A percentile compares a stretch with the other conserved stretches of the same genome.
Evolutionary conservation across 495 filamentous ascomycete species (phyloP).

Genomic region (Margaritispora aquatica): DNA sequence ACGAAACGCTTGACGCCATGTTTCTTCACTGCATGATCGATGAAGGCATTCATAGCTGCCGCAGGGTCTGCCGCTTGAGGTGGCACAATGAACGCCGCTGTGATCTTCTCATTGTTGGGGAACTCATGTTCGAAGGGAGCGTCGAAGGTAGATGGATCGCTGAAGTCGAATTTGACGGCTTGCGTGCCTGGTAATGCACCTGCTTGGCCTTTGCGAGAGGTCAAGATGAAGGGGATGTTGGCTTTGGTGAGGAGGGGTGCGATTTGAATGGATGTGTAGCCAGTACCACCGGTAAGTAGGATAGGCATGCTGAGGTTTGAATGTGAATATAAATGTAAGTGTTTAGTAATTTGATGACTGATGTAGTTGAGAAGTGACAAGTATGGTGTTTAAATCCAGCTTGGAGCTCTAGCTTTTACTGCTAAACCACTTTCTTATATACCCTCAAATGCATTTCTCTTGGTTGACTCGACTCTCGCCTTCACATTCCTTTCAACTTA

Average conservation of each 20-base stretch:
- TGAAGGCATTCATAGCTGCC: conserved; percentile 34
- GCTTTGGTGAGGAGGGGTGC: conserved; percentile 28
- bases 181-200: conserved; percentile 2
- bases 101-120: conserved; percentile 16
- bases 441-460: no score
- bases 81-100: conserved; percentile 33
- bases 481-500: background rate
- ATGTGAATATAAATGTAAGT: background rate
- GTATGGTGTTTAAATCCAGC: no score
- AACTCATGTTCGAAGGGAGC: conserved; percentile 26
- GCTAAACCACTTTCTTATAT: no score
- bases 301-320: conserved; percentile 21
- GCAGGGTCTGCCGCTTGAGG: conserved; percentile 22
- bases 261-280: conserved; percentile 36
- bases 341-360: background rate
- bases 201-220: conserved; percentile 29
- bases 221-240: conserved; percentile 30
- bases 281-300: conserved; percentile 42
- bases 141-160: conserved; percentile 34
- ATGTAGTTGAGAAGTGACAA: no score
- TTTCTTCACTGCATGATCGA: conserved; percentile 26
- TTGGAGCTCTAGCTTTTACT: no score
- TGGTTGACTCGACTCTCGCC: no score
- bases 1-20: conserved; percentile 34
- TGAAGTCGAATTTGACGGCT: conserved; percentile 40